These are phyloP conservation scores for Gynandropsis gynandra DNA, from an alignment of 345 rosid genomes.

Conservation along the genomic window DNA sequence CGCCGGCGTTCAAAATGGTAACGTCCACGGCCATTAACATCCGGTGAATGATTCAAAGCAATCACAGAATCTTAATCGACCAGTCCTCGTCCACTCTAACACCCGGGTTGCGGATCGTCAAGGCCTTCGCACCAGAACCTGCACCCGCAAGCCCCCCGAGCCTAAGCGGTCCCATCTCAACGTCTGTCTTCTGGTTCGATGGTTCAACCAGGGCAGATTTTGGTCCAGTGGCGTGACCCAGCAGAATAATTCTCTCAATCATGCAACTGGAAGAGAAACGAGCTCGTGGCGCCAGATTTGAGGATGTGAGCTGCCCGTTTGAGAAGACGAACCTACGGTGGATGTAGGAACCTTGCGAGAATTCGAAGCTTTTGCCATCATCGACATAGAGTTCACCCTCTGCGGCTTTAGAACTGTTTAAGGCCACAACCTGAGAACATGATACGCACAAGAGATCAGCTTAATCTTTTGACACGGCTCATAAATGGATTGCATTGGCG, in stretches of 20 bases:
- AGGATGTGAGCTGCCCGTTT: slow-evolving; percentile 59
- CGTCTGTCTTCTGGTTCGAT: slow-evolving; percentile 43
- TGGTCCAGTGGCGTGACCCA: slow-evolving; percentile 45
- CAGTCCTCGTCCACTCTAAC: slow-evolving; percentile 73
- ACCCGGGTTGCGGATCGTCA: slow-evolving; percentile 78
- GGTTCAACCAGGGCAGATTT: slow-evolving; percentile 66
- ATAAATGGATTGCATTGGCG: neutral
- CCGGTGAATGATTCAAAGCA: too few relatives aligned
- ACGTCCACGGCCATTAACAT: too few relatives aligned
- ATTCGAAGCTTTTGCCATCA: slow-evolving; percentile 82
- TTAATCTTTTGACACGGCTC: too few relatives aligned
- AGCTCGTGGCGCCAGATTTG: slow-evolving; percentile 35
- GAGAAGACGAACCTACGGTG: slow-evolving; percentile 76
- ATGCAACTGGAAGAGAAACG: slow-evolving; percentile 47
- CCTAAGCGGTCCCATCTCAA: slow-evolving; percentile 61
- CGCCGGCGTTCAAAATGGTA: too few relatives aligned
- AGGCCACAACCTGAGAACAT: slow-evolving; percentile 67
- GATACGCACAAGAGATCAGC: slow-evolving; percentile 2
- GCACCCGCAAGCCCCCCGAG: slow-evolving; percentile 31
- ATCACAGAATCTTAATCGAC: slow-evolving; percentile 62
- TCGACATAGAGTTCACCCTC: slow-evolving; percentile 92
- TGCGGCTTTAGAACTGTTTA: slow-evolving; percentile 82
- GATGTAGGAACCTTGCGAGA: slow-evolving; percentile 56
- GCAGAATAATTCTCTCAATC: slow-evolving; percentile 73
- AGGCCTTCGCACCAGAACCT: slow-evolving; percentile 32